phyloP scores from a whole-genome alignment of 352 stramenopile genomes.

The Pilasporangium apinafurcum region DNA sequence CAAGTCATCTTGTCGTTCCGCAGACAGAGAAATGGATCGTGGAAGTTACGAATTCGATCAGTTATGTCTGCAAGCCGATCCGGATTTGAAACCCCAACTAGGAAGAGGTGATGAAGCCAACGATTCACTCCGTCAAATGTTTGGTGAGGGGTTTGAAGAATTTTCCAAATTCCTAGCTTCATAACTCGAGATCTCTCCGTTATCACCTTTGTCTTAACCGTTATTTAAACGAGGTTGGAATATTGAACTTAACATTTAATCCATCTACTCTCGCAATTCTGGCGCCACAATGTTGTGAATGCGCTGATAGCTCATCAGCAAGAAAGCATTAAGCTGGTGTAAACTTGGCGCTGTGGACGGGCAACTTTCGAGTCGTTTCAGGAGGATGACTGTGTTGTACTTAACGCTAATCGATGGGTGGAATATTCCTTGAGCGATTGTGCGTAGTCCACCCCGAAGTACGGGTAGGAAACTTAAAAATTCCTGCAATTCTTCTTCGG shows the following conservation, averaged over 20 bases:
- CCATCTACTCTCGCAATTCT: too few relatives aligned
- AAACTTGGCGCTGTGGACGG: slow-evolving; percentile 67
- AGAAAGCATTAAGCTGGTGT: slow-evolving; percentile 64
- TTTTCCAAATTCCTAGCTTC: slow-evolving; percentile 43
- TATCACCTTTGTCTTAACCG: too few relatives aligned
- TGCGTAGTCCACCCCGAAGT: slow-evolving; percentile 71
- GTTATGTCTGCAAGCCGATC: slow-evolving; percentile 71
- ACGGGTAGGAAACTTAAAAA: slow-evolving; percentile 79
- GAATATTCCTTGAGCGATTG: slow-evolving; percentile 81
- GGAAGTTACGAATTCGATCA: slow-evolving; percentile 76
- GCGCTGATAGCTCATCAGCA: slow-evolving; percentile 81
- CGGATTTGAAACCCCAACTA: slow-evolving; percentile 37
- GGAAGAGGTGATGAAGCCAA: not conserved
- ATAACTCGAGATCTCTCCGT: too few relatives aligned
- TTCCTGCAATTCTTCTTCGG: slow-evolving; percentile 74
- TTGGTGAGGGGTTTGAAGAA: slow-evolving; percentile 42
- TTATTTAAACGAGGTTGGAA: too few relatives aligned
- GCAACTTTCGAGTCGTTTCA: slow-evolving; percentile 82
- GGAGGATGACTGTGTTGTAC: slow-evolving; percentile 82
- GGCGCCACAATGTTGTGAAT: slow-evolving; percentile 76
- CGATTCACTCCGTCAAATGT: slow-evolving; percentile 20
- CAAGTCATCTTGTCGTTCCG: too few relatives aligned
- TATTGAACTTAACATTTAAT: too few relatives aligned
- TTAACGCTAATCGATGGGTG: slow-evolving; percentile 85
- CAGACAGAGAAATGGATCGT: slow-evolving; percentile 32